Percentiles rank a stretch among this genome's conserved stretches.
phyloP scores from a whole-genome alignment of 208 protist genomes.

The Giardia muris region DNA sequence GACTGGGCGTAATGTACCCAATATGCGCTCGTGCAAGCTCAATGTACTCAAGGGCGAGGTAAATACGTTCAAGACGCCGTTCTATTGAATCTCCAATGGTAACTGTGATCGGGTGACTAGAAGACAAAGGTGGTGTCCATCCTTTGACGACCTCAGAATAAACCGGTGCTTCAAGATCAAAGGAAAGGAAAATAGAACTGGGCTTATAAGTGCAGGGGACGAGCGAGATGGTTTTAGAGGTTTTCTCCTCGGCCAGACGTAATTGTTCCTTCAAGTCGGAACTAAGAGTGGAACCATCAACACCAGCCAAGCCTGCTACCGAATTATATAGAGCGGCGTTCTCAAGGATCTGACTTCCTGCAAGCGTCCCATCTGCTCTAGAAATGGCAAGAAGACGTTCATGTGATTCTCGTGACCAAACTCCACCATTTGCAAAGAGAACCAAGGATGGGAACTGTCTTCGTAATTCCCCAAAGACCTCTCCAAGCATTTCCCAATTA shows the following conservation, averaged over 20 bases:
- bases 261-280: too few relatives aligned
- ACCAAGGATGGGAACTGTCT: neutral
- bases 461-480: neutral
- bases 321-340: neutral
- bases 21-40: neutral
- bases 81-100: too few relatives aligned
- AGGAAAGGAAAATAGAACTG: too few relatives aligned
- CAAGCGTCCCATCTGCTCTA: neutral
- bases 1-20: neutral
- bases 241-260: too few relatives aligned
- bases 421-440: neutral
- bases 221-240: too few relatives aligned
- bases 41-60: neutral
- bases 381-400: neutral
- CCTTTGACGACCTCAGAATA: too few relatives aligned
- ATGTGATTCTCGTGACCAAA: neutral
- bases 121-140: too few relatives aligned
- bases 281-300: too few relatives aligned
- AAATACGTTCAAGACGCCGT: neutral
- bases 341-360: neutral
- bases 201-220: too few relatives aligned
- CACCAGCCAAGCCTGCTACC: too few relatives aligned
- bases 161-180: too few relatives aligned
- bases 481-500: neutral
- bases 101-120: too few relatives aligned